These are phyloP conservation scores for Draba incana DNA, from an alignment of 345 rosid genomes.

Conservation along the genomic window DNA sequence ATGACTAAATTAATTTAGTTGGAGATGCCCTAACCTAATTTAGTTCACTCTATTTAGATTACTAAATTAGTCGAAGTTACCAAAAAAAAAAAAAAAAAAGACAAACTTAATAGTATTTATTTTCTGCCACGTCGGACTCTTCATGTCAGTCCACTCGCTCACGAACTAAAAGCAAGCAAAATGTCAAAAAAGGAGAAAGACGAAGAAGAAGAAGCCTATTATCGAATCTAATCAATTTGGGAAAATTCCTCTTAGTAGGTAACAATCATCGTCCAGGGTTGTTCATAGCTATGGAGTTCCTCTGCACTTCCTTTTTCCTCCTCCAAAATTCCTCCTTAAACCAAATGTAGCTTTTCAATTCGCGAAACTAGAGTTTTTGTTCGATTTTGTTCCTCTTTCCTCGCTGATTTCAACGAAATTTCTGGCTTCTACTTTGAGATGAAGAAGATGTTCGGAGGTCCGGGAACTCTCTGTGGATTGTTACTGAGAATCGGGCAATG, in stretches of 20 bases:
- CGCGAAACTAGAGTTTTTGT: constrained; percentile 38
- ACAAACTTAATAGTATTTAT: neutral
- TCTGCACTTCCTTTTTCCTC: constrained; percentile 26
- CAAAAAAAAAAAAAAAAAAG: neutral
- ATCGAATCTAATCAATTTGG: constrained; percentile 37
- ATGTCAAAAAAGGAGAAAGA: constrained; percentile 18
- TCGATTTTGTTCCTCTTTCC: constrained; percentile 29
- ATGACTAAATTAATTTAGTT: too few relatives aligned
- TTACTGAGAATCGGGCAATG: constrained; percentile 73
- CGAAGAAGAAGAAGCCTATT: constrained; percentile 6
- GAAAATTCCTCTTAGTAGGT: constrained; percentile 22
- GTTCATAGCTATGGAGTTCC: constrained; percentile 11
- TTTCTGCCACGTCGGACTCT: constrained; percentile 29
- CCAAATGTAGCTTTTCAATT: constrained; percentile 36
- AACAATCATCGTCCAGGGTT: constrained; percentile 4
- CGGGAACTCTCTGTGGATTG: constrained; percentile 78
- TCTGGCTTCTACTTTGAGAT: constrained; percentile 42
- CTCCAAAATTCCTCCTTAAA: constrained; percentile 2
- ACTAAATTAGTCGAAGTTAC: neutral
- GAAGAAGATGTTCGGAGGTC: constrained; percentile 85
- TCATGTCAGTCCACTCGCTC: constrained; percentile 8
- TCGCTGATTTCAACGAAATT: constrained; percentile 12
- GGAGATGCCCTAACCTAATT: too few relatives aligned
- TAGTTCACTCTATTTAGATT: too few relatives aligned
- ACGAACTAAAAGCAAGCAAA: constrained; percentile 7